phyloP scores from a whole-genome alignment of 768 basidiomycete genomes.

The Xanthoconium purpureum region DNA sequence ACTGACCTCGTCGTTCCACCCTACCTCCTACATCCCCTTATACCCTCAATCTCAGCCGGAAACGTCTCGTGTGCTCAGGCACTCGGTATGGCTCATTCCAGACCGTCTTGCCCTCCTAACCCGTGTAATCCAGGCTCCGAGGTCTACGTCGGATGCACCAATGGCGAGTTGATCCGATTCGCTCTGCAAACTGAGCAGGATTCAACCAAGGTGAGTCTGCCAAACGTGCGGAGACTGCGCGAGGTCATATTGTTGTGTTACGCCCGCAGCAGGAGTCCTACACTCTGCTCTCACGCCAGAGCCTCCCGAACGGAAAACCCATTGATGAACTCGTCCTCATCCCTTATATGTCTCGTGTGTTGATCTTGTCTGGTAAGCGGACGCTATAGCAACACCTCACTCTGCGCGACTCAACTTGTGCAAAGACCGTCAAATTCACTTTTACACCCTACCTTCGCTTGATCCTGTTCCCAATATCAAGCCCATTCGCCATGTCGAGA shows the following conservation, averaged over 20 bases:
- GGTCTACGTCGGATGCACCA: constrained; percentile 82
- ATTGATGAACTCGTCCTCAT: constrained; percentile 80
- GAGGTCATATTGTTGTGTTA: neutral
- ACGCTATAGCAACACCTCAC: neutral
- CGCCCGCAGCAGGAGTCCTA: constrained; percentile 55
- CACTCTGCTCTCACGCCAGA: constrained; percentile 64
- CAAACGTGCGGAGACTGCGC: neutral
- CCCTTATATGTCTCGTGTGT: constrained; percentile 67
- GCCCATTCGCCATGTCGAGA: constrained; percentile 75
- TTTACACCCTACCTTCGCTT: constrained; percentile 78
- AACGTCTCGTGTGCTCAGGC: constrained; percentile 50
- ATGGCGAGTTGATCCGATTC: constrained; percentile 82
- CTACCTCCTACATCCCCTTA: constrained; percentile 52
- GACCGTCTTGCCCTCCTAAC: neutral
- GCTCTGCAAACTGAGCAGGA: constrained; percentile 57
- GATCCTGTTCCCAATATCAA: constrained; percentile 67
- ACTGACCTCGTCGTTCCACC: constrained; percentile 52
- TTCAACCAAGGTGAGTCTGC: constrained; percentile 42
- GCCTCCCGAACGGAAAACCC: constrained; percentile 62
- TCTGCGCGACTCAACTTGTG: neutral
- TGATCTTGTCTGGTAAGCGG: constrained; percentile 71
- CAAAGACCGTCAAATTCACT: constrained; percentile 63
- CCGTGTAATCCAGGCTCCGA: constrained; percentile 59
- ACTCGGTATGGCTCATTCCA: constrained; percentile 39
- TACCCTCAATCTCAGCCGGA: constrained; percentile 34